These are phyloP conservation scores for Bombardia bombarda DNA, from an alignment of 495 filamentous ascomycete genomes.

Conservation along the genomic window DNA sequence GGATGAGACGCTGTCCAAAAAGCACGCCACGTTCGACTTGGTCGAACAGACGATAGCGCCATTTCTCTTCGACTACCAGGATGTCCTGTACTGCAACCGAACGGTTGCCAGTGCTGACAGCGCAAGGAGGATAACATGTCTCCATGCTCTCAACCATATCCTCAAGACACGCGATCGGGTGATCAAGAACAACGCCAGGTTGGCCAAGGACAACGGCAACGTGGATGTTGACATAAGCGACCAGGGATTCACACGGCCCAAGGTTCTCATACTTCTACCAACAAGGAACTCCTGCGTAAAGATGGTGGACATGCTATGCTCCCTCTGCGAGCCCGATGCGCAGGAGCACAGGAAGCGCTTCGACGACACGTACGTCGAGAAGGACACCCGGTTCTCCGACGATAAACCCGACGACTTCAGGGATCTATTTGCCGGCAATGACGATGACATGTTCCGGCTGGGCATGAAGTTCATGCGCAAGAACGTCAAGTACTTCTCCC, in stretches of 20 bases:
- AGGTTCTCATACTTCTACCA: constrained; percentile 80
- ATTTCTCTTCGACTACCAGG: constrained; percentile 67
- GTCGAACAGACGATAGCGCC: constrained; percentile 48
- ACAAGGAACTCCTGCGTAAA: constrained; percentile 78
- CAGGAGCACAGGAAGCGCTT: constrained; percentile 95
- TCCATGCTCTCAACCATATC: constrained; percentile 85
- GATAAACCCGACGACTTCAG: constrained; percentile 81
- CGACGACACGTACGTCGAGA: constrained; percentile 63
- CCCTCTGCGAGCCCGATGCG: constrained; percentile 71
- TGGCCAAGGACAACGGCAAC: constrained; percentile 49
- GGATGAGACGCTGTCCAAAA: constrained; percentile 18
- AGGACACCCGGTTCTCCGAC: constrained; percentile 55
- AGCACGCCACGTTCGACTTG: constrained; percentile 36
- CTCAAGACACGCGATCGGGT: constrained; percentile 89
- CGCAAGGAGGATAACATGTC: constrained; percentile 62
- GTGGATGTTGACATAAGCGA: constrained; percentile 72
- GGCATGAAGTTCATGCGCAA: constrained; percentile 93
- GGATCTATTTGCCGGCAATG: constrained; percentile 86
- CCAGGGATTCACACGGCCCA: constrained; percentile 93
- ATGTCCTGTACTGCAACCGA: constrained; percentile 70
- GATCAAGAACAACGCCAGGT: constrained; percentile 79
- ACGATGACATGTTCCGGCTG: constrained; percentile 92
- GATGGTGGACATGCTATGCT: constrained; percentile 63
- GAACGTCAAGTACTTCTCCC: constrained; percentile 86
- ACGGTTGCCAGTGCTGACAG: constrained; percentile 53